Evolutionary conservation across 2,329 filamentous ascomycete species (phyloP).

Genomic region (Cladorrhinum sp.): DNA sequence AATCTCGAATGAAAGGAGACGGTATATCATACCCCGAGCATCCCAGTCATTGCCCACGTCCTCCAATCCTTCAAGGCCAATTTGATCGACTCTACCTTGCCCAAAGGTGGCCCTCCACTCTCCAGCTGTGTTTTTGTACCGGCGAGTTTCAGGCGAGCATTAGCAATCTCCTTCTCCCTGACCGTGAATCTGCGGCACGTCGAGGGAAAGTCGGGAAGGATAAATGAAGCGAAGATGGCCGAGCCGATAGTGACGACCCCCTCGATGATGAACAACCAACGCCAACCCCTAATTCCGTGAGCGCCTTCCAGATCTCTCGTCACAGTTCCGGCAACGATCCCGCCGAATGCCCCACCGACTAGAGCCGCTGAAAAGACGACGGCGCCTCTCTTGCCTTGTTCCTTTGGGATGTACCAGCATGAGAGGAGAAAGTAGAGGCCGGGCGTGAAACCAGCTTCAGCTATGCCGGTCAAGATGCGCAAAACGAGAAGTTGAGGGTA

Average conservation of each 20-base stretch:
- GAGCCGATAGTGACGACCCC: conserved; percentile 35
- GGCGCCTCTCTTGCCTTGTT: conserved; percentile 36
- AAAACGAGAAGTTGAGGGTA: conserved; percentile 27
- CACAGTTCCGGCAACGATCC: conserved; percentile 58
- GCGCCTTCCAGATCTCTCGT: conserved; percentile 52
- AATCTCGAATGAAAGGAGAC: too few relatives aligned
- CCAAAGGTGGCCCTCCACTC: conserved; percentile 48
- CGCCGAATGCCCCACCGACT: conserved; percentile 62
- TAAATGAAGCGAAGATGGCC: conserved; percentile 50
- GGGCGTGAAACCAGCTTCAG: conserved; percentile 56
- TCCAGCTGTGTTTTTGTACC: conserved; percentile 28
- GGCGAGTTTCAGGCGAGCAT: conserved; percentile 54
- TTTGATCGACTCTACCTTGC: conserved; percentile 26
- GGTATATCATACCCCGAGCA: too few relatives aligned
- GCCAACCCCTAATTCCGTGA: conserved; percentile 44
- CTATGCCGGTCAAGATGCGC: conserved; percentile 50
- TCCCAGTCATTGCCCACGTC: conserved; percentile 39
- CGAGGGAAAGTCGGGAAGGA: conserved; percentile 68
- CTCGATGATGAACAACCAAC: conserved; percentile 49
- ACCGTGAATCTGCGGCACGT: conserved; percentile 56
- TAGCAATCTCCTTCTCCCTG: conserved; percentile 58
- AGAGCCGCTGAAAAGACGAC: conserved; percentile 68
- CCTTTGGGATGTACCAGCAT: conserved; percentile 56
- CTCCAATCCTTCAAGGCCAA: conserved; percentile 38
- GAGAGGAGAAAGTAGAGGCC: conserved; percentile 58